Conservation (phyloP, 179 eudicot species). For the Pouteria campechiana region DNA sequence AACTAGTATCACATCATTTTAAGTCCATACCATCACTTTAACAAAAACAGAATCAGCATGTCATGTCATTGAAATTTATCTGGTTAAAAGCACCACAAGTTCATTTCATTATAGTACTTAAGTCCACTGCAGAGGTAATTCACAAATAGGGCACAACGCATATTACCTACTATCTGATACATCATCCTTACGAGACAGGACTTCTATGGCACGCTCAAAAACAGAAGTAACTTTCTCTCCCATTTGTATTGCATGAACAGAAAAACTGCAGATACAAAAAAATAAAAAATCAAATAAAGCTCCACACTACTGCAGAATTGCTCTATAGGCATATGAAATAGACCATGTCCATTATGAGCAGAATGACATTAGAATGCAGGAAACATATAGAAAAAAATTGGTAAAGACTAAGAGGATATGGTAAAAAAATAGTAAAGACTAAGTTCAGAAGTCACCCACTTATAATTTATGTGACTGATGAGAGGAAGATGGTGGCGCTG, state of each 20-base stretch:
- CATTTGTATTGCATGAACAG: constrained; percentile 94
- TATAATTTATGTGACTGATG: constrained; percentile 76
- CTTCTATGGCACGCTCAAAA: constrained; percentile 81
- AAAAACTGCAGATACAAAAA: constrained; percentile 74
- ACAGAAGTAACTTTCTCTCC: constrained; percentile 75
- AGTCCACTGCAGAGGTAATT: too few species aligned
- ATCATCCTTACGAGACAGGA: constrained; percentile 69
- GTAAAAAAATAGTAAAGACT: background rate
- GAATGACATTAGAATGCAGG: background rate
- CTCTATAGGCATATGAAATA: too few species aligned
- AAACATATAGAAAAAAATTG: background rate
- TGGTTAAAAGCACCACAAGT: too few species aligned
- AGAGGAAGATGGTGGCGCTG: constrained; percentile 61
- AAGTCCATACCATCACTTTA: too few species aligned
- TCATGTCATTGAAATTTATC: too few species aligned
- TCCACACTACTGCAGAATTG: too few species aligned
- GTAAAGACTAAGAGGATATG: background rate
- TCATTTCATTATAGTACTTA: too few species aligned
- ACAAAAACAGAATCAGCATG: too few species aligned
- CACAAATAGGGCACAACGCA: too few species aligned
- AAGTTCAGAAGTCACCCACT: constrained; percentile 32
- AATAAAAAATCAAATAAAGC: too few species aligned
- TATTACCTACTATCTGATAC: constrained; percentile 39
- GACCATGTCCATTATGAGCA: too few species aligned
- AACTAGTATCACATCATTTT: too few species aligned